phyloP scores from a whole-genome alignment of 2,329 filamentous ascomycete species.

The Stagonosporopsis rhizophila region DNA sequence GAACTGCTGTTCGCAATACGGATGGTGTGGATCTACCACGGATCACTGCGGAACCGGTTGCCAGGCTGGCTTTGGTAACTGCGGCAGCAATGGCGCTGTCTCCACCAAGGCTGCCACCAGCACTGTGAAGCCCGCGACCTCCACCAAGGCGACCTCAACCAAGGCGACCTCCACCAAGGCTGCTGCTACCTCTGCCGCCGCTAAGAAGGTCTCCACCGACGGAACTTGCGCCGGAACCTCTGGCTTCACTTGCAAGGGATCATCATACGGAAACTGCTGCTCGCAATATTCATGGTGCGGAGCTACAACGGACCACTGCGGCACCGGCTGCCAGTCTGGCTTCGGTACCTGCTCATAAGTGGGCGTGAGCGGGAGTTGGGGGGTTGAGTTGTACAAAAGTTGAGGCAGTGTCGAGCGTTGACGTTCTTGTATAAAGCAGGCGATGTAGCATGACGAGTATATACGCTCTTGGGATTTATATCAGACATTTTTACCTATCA shows the following conservation, averaged over 20 bases:
- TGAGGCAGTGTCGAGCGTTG: slow-evolving; percentile 16
- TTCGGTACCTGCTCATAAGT: slow-evolving; percentile 42
- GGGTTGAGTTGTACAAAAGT: slow-evolving; percentile 11
- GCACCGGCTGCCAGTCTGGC: slow-evolving; percentile 38
- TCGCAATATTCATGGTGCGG: slow-evolving; percentile 52
- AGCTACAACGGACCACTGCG: slow-evolving; percentile 38
- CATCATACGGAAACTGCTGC: slow-evolving; percentile 56
- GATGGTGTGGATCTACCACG: slow-evolving; percentile 42
- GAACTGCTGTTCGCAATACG: slow-evolving; percentile 55
- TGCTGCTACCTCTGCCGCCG: slow-evolving; percentile 11
- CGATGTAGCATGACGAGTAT: slow-evolving; percentile 12
- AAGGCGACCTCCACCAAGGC: slow-evolving; percentile 11
- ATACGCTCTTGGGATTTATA: slow-evolving; percentile 7
- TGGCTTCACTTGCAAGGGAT: slow-evolving; percentile 51
- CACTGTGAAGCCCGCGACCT: slow-evolving; percentile 12
- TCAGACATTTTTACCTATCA: background rate
- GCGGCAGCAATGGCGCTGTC: slow-evolving; percentile 21
- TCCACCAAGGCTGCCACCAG: slow-evolving; percentile 6
- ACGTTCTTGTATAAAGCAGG: slow-evolving; percentile 17
- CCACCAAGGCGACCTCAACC: slow-evolving; percentile 11
- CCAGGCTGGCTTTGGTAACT: slow-evolving; percentile 44
- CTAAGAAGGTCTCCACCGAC: slow-evolving; percentile 34
- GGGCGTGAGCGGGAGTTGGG: background rate
- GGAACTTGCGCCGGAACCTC: slow-evolving; percentile 35
- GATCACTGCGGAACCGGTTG: slow-evolving; percentile 43